A percentile compares a stretch with the other conserved stretches of the same genome.
phyloP scores from a whole-genome alignment of 2,329 filamentous ascomycete species.

The Cladobotryum mycophilum region DNA sequence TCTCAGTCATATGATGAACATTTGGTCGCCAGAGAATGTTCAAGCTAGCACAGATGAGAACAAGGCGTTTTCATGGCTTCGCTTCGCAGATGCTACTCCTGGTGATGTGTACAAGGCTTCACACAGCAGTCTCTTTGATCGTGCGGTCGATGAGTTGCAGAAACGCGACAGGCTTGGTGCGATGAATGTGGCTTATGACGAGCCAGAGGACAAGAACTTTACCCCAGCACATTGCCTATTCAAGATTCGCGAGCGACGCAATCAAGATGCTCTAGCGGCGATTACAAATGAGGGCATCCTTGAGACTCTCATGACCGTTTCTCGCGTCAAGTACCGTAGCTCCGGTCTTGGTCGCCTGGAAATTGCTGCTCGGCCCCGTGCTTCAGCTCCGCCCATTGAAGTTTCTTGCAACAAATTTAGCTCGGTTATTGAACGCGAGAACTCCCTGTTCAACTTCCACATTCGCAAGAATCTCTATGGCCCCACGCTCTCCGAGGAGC shows the following conservation, averaged over 20 bases:
- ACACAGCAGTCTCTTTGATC: slow-evolving; percentile 65
- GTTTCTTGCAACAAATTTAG: slow-evolving; percentile 67
- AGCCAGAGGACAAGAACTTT: slow-evolving; percentile 54
- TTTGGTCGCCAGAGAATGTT: slow-evolving; percentile 80
- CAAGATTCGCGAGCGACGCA: slow-evolving; percentile 66
- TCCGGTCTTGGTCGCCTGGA: slow-evolving; percentile 75
- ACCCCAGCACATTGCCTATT: slow-evolving; percentile 73
- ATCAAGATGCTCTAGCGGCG: slow-evolving; percentile 60
- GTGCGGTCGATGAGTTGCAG: slow-evolving; percentile 56
- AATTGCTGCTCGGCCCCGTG: slow-evolving; percentile 69
- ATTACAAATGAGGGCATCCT: slow-evolving; percentile 68
- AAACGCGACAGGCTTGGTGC: slow-evolving; percentile 55
- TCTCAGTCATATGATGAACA: slow-evolving; percentile 76
- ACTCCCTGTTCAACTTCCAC: slow-evolving; percentile 69
- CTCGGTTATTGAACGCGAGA: slow-evolving; percentile 59
- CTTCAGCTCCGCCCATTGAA: slow-evolving; percentile 79
- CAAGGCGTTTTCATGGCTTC: slow-evolving; percentile 79
- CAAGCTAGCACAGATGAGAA: slow-evolving; percentile 53
- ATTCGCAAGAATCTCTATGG: slow-evolving; percentile 74
- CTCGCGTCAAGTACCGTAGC: slow-evolving; percentile 55
- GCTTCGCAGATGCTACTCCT: slow-evolving; percentile 73
- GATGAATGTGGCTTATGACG: slow-evolving; percentile 65
- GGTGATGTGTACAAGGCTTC: slow-evolving; percentile 66
- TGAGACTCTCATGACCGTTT: slow-evolving; percentile 71
- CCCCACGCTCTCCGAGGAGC: slow-evolving; percentile 58